Evolutionary conservation across 495 filamentous ascomycete genomes (phyloP).

Genomic region (Hypoxylon fragiforme): DNA sequence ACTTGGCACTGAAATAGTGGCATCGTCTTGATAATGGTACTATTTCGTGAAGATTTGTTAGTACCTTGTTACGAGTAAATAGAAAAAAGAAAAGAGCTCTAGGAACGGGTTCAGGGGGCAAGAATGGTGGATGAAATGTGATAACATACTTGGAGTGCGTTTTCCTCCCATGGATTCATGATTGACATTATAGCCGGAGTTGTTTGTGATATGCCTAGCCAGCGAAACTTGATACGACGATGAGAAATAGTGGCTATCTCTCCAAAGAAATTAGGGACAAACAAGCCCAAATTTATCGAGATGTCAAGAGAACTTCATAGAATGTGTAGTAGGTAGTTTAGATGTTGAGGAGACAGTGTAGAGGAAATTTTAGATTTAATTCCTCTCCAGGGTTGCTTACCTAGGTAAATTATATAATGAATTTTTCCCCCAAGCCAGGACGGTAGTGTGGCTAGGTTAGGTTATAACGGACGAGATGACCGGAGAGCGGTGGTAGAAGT

Average conservation of each 20-base stretch:
- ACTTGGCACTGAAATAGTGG: not conserved
- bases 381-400: too few relatives aligned
- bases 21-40: constrained; percentile 17
- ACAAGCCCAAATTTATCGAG: not conserved
- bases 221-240: too few relatives aligned
- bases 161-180: constrained; percentile 40
- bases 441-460: not conserved
- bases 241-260: too few relatives aligned
- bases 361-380: too few relatives aligned
- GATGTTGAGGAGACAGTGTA: too few relatives aligned
- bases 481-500: not conserved
- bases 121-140: not conserved
- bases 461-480: not conserved
- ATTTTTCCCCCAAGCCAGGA: not conserved
- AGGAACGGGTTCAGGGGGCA: too few relatives aligned
- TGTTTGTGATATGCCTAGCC: not conserved
- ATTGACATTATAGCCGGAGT: not conserved
- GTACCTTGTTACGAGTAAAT: not conserved
- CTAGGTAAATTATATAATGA: too few relatives aligned
- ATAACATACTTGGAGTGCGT: constrained; percentile 31
- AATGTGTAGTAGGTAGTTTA: not conserved
- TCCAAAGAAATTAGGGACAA: too few relatives aligned
- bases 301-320: not conserved
- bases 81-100: too few relatives aligned
- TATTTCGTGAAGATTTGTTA: constrained; percentile 9